Percentiles rank a stretch among this genome's conserved stretches.
phyloP scores from a whole-genome alignment of 2,329 filamentous ascomycete genomes.

The Cladophialophora carrionii region DNA sequence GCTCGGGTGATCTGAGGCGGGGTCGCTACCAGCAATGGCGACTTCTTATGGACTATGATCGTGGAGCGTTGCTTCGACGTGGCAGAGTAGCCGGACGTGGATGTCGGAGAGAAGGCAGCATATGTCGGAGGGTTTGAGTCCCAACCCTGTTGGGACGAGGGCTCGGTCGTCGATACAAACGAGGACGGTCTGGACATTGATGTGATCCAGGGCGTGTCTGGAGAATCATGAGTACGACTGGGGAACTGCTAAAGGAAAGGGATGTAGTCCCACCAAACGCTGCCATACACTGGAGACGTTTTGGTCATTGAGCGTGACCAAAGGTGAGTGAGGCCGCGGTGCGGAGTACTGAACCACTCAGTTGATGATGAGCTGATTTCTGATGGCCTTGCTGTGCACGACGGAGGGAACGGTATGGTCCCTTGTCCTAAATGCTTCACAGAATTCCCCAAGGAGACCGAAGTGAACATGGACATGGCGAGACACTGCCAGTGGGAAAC shows the following conservation, averaged over 20 bases:
- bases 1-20: constrained; percentile 93
- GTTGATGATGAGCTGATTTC: constrained; percentile 11
- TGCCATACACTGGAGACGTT: constrained; percentile 52
- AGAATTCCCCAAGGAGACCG: background rate
- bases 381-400: background rate
- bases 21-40: constrained; percentile 86
- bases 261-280: constrained; percentile 45
- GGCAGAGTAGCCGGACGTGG: constrained; percentile 69
- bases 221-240: constrained; percentile 28
- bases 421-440: background rate
- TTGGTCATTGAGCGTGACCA: constrained; percentile 24
- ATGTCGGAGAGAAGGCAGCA: constrained; percentile 86
- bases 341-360: constrained; percentile 19
- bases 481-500: constrained; percentile 1
- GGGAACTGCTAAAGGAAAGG: constrained; percentile 15
- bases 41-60: constrained; percentile 96
- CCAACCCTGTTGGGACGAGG: constrained; percentile 42
- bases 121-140: constrained; percentile 70
- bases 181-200: constrained; percentile 55
- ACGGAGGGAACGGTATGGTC: background rate
- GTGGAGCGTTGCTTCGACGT: constrained; percentile 79
- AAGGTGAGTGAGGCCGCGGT: constrained; percentile 15
- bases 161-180: constrained; percentile 46
- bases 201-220: constrained; percentile 58
- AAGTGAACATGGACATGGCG: background rate